Evolutionary conservation across 2,329 filamentous ascomycete species (phyloP).

Genomic region (Fusarium pseudocircinatum): DNA sequence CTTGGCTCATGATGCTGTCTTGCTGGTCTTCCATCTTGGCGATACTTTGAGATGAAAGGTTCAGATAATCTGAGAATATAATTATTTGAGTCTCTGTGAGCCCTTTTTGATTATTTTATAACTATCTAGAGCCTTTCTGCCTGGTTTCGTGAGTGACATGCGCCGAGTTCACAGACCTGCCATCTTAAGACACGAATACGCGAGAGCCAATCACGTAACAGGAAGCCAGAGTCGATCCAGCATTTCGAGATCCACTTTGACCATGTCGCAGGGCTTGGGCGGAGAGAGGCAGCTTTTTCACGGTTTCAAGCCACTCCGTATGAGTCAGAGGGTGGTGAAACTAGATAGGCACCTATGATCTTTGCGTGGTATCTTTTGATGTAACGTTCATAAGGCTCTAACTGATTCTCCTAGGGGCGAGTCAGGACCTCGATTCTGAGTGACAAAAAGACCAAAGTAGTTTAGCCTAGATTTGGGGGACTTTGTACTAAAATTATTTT

Average conservation of each 20-base stretch:
- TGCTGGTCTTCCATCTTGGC: not conserved
- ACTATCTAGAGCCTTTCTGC: not conserved
- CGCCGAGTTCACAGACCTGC: not conserved
- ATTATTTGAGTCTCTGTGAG: fast-evolving
- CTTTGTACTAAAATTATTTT: not conserved
- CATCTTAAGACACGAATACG: not conserved
- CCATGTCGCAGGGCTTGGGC: not conserved
- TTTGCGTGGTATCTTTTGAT: not conserved
- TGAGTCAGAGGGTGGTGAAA: not conserved
- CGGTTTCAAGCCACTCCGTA: not conserved
- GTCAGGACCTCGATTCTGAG: too few species aligned
- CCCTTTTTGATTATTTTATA: fast-evolving
- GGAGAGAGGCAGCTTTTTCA: not conserved
- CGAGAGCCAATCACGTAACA: not conserved
- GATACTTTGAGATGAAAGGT: not conserved
- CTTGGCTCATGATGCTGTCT: not conserved
- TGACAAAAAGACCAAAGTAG: too few species aligned
- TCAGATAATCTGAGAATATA: not conserved
- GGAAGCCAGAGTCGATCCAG: not conserved
- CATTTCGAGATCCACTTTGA: not conserved
- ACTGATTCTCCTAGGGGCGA: too few species aligned
- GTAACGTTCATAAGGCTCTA: too few species aligned
- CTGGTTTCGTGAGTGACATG: not conserved
- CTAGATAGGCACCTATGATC: not conserved
- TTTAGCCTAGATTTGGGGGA: fast-evolving